A percentile compares a stretch with the other conserved stretches of the same genome.
Evolutionary conservation across 2,329 filamentous ascomycete species (phyloP).

Genomic region (Fusarium begoniae): DNA sequence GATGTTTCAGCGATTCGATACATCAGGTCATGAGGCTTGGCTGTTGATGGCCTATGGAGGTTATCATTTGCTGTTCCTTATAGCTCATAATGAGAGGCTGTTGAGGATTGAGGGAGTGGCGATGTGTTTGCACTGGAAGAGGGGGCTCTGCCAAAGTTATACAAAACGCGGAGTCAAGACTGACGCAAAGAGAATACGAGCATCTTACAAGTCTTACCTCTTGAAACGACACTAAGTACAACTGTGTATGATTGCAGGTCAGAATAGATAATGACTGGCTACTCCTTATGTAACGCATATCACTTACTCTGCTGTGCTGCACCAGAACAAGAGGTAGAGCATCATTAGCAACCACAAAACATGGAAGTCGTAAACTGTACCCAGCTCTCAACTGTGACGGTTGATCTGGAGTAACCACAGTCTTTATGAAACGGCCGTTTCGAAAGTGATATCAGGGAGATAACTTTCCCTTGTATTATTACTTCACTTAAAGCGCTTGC

Average conservation of each 20-base stretch:
- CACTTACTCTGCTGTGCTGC: not conserved
- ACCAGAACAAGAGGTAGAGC: not conserved
- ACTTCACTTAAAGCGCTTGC: not conserved
- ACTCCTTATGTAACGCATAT: not conserved
- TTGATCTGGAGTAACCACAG: not conserved
- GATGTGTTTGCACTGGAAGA: not conserved
- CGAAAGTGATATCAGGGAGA: not conserved
- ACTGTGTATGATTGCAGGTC: not conserved
- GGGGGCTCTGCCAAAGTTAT: not conserved
- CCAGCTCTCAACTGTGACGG: not conserved
- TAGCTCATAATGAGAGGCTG: not conserved
- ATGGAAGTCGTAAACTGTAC: not conserved
- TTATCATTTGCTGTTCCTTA: constrained; percentile 18
- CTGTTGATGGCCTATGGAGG: constrained; percentile 46
- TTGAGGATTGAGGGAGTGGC: not conserved
- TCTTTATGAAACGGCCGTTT: not conserved
- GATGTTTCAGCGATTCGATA: constrained; percentile 57
- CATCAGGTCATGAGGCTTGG: constrained; percentile 48
- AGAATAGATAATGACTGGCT: not conserved
- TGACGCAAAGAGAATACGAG: not conserved
- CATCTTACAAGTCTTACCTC: not conserved
- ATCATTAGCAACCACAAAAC: not conserved
- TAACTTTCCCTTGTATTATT: not conserved
- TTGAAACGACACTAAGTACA: not conserved
- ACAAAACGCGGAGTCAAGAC: not conserved